Evolutionary conservation across 345 rosid genomes (phyloP), one percentile per base, ranked within the genome.

Genomic region (Erodium maritimum): DNA sequence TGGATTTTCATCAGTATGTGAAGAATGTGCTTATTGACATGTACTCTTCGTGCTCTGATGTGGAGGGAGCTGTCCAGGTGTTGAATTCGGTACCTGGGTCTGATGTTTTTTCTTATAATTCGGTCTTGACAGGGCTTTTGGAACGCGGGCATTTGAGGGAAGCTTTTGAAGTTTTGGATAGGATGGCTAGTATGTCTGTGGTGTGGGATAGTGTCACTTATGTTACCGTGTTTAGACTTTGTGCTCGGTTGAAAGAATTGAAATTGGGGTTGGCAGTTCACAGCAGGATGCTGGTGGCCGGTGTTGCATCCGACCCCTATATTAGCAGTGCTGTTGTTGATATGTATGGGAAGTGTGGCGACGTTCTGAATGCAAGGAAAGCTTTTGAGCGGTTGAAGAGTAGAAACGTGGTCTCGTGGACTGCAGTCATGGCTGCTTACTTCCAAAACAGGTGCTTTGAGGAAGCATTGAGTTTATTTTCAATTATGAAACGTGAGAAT

Each of bases 291-390:
- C 55, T 85, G 60, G 72, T 57, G 61, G 65, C 66, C 69, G 60
- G 54, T 62, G 62, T 73, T 52, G 63, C 77, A 18, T 25, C 56
- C 61, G 85, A 77, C 59, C 73, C 48, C 42, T 75, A 61, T 61
- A 60, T 69, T 55, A 55, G 50, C 63, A 81, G 87, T 59, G 82
- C 86, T 1, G 63, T 82, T 34, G 75, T 90, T 55, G 85, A 79
- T 61, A 82, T 83, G 95, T 90, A 90, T 25, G 96, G 94, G 14
- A 87, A 76, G 69, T 90, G 96, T 64, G 82, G 89, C 42, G 54
- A 76, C 19, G 56, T 64, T 66, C 12, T 42, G 8, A 71, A 63
- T 50, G 84, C 91, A 13, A 76, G 64, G 64, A 82, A 63, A 69
- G 75, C 79, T 76, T 90, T 80, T 64, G 67, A 78, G 50, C 18